A percentile compares a stretch with the other conserved stretches of the same genome.
phyloP scores from a whole-genome alignment of 805 yeast species.

The Zygosaccharomyces bisporus region DNA sequence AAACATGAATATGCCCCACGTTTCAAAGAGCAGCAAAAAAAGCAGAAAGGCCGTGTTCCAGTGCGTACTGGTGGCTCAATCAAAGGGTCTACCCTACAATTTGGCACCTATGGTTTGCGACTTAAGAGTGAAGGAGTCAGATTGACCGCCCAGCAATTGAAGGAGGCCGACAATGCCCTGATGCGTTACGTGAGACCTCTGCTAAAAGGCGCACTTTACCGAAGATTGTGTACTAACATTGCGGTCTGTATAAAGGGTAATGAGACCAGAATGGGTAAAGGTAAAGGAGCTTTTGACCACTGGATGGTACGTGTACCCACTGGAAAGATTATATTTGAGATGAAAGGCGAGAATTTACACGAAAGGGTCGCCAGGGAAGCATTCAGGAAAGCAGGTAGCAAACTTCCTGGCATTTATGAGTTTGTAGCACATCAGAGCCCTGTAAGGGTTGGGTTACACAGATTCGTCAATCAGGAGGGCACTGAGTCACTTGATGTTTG shows the following conservation, averaged over 20 bases:
- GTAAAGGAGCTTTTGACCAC: conserved; percentile 95
- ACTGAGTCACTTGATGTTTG: conserved; percentile 50
- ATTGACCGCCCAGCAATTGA: conserved; percentile 79
- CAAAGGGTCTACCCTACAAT: conserved; percentile 78
- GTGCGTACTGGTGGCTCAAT: conserved; percentile 93
- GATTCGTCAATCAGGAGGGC: conserved; percentile 41
- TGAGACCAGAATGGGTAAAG: conserved; percentile 99
- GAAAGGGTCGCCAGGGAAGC: conserved; percentile 89
- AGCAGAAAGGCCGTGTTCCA: conserved; percentile 91
- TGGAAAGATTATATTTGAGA: conserved; percentile 87
- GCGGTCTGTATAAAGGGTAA: conserved; percentile 97
- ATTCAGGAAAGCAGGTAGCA: conserved; percentile 81
- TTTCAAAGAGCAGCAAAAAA: conserved; percentile 49
- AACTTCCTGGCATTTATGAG: conserved; percentile 90
- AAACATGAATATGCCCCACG: conserved; percentile 79
- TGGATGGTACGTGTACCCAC: conserved; percentile 97
- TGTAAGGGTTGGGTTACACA: conserved; percentile 67
- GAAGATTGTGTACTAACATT: conserved; percentile 76
- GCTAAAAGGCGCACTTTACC: conserved; percentile 58
- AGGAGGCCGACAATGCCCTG: conserved; percentile 85
- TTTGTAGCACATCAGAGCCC: conserved; percentile 61
- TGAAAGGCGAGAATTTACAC: conserved; percentile 70
- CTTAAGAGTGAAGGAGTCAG: conserved; percentile 85
- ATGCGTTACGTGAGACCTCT: conserved; percentile 79
- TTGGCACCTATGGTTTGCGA: conserved; percentile 83